These are phyloP conservation scores for Psophocarpus tetragonolobus DNA, from an alignment of 306 rosid species.

Conservation along the genomic window DNA sequence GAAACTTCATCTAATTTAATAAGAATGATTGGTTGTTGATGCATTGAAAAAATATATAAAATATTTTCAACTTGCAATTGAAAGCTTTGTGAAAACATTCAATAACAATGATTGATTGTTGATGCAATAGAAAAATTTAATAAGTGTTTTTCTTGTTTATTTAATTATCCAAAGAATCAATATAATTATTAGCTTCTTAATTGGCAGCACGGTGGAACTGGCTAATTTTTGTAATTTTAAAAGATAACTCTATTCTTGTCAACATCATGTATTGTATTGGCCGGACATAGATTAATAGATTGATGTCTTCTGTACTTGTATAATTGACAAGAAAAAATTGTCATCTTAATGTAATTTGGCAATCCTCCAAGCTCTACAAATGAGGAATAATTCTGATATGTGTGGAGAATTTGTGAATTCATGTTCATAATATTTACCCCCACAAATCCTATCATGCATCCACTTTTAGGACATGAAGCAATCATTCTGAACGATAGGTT, in stretches of 20 bases:
- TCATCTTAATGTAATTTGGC: background rate
- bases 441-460: background rate
- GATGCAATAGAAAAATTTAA: background rate
- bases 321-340: background rate
- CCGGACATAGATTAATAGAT: background rate
- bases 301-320: background rate
- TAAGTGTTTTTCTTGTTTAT: background rate
- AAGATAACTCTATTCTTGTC: background rate
- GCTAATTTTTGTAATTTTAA: background rate
- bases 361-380: background rate
- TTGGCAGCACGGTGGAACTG: background rate
- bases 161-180: background rate
- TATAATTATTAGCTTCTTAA: background rate
- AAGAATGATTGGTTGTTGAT: background rate
- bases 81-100: background rate
- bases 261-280: background rate
- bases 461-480: background rate
- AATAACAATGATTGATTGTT: background rate
- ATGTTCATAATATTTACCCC: background rate
- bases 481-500: background rate
- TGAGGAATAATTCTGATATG: background rate
- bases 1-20: background rate
- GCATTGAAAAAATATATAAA: background rate
- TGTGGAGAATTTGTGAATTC: background rate
- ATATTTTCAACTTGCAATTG: background rate